Percentiles rank a stretch among this genome's conserved stretches.
Evolutionary conservation across 805 yeast genomes (phyloP).

Genomic region (Sungouiella blattae): DNA sequence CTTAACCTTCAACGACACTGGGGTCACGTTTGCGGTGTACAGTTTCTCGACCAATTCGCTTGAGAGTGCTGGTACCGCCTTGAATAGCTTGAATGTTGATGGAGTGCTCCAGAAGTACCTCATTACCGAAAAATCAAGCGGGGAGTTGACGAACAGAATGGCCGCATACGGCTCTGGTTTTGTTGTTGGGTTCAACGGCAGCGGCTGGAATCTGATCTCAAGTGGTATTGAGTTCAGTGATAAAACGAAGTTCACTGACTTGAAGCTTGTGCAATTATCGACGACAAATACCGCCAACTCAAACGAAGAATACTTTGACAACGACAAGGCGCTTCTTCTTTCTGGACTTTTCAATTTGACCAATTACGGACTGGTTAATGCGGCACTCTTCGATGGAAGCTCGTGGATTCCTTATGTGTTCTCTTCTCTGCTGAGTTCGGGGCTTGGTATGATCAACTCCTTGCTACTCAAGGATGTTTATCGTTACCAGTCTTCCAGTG

Average conservation of each 20-base stretch:
- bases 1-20: conserved; percentile 37
- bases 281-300: conserved; percentile 25
- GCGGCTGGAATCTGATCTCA: conserved; percentile 46
- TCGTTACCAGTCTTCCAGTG: conserved; percentile 35
- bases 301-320: conserved; percentile 36
- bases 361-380: conserved; percentile 53
- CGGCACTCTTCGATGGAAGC: conserved; percentile 64
- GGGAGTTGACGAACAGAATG: conserved; percentile 38
- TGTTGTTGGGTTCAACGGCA: conserved; percentile 43
- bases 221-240: conserved; percentile 23
- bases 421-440: conserved; percentile 23
- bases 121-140: conserved; percentile 38
- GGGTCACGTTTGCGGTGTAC: conserved; percentile 48
- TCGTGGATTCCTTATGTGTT: conserved; percentile 65
- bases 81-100: conserved; percentile 18
- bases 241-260: conserved; percentile 40
- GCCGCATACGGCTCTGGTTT: conserved; percentile 33
- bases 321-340: conserved; percentile 48
- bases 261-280: conserved; percentile 39
- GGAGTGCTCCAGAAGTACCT: conserved; percentile 38
- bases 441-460: conserved; percentile 28
- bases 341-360: conserved; percentile 53
- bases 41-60: conserved; percentile 43
- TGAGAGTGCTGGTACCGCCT: conserved; percentile 14
- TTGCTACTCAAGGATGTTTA: conserved; percentile 33